Base-by-base conservation (phyloP, 108 stramenopile genomes). In the Cyclotella baltica region DNA sequence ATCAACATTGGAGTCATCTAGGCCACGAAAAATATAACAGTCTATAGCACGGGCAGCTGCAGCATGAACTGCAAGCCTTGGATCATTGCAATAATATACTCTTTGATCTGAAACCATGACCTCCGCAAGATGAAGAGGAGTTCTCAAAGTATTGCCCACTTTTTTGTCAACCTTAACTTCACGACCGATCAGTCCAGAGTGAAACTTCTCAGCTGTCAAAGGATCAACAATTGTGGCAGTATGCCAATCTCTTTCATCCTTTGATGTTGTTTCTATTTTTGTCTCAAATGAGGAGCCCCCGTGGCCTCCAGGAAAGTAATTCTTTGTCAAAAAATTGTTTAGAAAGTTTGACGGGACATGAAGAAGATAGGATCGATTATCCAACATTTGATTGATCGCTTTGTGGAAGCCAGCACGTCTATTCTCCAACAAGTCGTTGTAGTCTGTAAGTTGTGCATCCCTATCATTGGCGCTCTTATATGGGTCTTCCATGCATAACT, bases 41-140 rank as follows among this genome's bases (percentile, higher is more conserved):
- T 83, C 83, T 29, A 83, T 73, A 0, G 77, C 77, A 0, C 83
- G 65, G 3, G 83, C 83, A 28, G 77, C 83, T 9, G 83, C 83
- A 4, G 83, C 83, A 48, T 78, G 56, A 61, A 74, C 59, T 0
- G 83, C 77, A 43, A 69, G 67, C 43, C 38, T 53, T 15, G 11
- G n/a, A n/a, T n/a, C 33, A 1, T 61, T 27, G 22, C 22, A 16
- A 63, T 78, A 83, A 34, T 74, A 83, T 5, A 83, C 83, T 55
- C 40, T 74, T n/a, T 67, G 73, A n/a, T 80, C 59, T 4, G 63
- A 20, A 0, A 81, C 52, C 35, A 25, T 69, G 16, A 62, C 67
- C 1, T 47, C 43, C 27, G 73, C 72, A n/a, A 37, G 19, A 68
- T 74, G 64, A 30, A 73, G 31, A 4, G 80, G 50, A 5, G 11